Evolutionary conservation across 1,139 yeast species (phyloP), one percentile per base, ranked within the genome.

Genomic region (Nakaseomyces nivariensis): DNA sequence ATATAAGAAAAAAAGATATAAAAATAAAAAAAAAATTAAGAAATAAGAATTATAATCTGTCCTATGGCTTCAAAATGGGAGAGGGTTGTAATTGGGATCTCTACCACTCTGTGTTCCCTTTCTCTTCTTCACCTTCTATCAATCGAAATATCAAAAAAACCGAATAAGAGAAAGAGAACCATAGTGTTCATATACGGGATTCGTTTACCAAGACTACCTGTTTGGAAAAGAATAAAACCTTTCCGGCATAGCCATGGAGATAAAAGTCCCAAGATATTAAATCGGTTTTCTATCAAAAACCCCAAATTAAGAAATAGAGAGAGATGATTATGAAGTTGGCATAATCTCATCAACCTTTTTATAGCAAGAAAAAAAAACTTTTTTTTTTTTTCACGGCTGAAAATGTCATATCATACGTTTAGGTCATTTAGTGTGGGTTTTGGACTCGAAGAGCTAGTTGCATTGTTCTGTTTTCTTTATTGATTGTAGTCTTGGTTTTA

Each of bases 151-250:
- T 17, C 22, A 13, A 27, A 38, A 38, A 36, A 45, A 22, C 40
- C 34, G 43, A 33, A 43, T 45, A 45, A 25, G 9, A 33, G 26
- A 36, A 11, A 25, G n/a, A 38, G 43, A 26, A 41, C 44, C 44
- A 41, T 29, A 37, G 43, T 51, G 52, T 36, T 50, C 52, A 53
- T 65, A 37, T 65, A 45, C 52, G 68, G 67, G 67, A 60, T 59
- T 63, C 67, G 68, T 65, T 65, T 65, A 64, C 67, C 67, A 59
- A 59, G 56, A 54, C 61, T 58, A 61, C 55, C 66, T 63, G 43
- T 48, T 22, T 43, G 37, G 46, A 43, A 43, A 17, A 22, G 7
- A 29, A 29, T 7, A 29, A 29, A 29, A 29, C 22, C 8, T 24
- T 45, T 27, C 49, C 48, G 64, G 57, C 67, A 60, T 58, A 63